A percentile compares a stretch with the other conserved stretches of the same genome.
Conservation (phyloP, 768 basidiomycete genomes). For the Xanthoconium stramineum region DNA sequence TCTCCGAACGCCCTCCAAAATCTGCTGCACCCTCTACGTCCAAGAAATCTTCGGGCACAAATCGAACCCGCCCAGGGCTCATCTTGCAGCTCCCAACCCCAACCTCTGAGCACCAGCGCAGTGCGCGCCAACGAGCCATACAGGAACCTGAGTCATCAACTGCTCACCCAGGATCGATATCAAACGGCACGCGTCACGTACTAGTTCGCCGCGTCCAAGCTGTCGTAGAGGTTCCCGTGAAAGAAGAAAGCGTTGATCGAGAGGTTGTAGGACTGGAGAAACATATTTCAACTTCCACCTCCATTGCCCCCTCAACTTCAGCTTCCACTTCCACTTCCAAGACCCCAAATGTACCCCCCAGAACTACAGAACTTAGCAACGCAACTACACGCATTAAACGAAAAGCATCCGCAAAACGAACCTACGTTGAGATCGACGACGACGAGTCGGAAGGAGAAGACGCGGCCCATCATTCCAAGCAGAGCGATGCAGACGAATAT, state of each 20-base stretch:
- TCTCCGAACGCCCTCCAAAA: slow-evolving; percentile 33
- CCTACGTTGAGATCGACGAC: slow-evolving; percentile 35
- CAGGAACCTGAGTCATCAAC: slow-evolving; percentile 1
- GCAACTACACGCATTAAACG: slow-evolving; percentile 16
- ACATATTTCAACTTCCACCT: slow-evolving; percentile 8
- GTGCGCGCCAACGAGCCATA: slow-evolving; percentile 19
- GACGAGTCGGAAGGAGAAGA: slow-evolving; percentile 20
- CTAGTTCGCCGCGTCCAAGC: slow-evolving; percentile 67
- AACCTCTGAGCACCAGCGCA: slow-evolving; percentile 28
- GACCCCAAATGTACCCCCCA: slow-evolving; percentile 7
- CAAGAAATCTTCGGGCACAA: slow-evolving; percentile 15
- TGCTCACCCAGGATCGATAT: slow-evolving; percentile 6
- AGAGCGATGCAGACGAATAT: slow-evolving; percentile 9
- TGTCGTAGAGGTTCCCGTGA: slow-evolving; percentile 54
- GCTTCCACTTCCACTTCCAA: slow-evolving; percentile 8
- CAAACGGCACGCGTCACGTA: slow-evolving; percentile 18
- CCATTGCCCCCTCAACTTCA: slow-evolving; percentile 11
- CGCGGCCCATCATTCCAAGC: slow-evolving; percentile 6
- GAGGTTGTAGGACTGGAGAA: slow-evolving; percentile 21
- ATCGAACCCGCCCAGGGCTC: slow-evolving; percentile 9
- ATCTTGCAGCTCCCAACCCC: slow-evolving; percentile 29
- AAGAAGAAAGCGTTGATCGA: slow-evolving; percentile 55
- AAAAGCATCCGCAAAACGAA: slow-evolving; percentile 22
- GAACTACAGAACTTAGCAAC: slow-evolving; percentile 1
- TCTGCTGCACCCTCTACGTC: slow-evolving; percentile 29